These are phyloP conservation scores for Thymus mandschuricus DNA, from an alignment of 257 asterid genomes.

Conservation along the genomic window DNA sequence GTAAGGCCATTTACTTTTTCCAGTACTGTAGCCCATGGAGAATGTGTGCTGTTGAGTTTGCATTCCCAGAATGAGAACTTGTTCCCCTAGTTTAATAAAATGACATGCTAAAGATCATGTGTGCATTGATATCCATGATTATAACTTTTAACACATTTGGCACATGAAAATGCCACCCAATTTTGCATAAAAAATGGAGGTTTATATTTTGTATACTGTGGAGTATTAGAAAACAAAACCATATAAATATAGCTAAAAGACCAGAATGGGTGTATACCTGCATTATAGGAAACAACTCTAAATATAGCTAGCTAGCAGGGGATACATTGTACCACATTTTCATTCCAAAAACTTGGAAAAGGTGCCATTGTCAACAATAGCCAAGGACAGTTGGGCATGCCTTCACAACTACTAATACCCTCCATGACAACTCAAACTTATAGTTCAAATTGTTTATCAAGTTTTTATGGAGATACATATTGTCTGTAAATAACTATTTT, in stretches of 20 bases:
- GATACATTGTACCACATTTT: not conserved
- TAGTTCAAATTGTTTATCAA: not conserved
- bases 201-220: not conserved
- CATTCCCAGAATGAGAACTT: conserved; percentile 48
- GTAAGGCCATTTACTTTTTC: conserved; percentile 70
- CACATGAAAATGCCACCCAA: not conserved
- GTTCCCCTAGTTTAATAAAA: not conserved
- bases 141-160: not conserved
- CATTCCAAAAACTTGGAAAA: not conserved
- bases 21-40: conserved; percentile 99
- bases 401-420: no score
- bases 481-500: no score
- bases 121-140: not conserved
- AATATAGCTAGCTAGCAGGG: no score
- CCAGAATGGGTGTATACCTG: conserved; percentile 17
- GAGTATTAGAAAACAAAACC: not conserved
- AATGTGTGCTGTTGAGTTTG: not conserved
- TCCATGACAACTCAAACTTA: not conserved
- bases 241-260: conserved; percentile 70
- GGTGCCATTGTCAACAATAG: not conserved
- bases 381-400: not conserved
- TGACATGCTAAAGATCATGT: not conserved
- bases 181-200: not conserved
- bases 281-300: not conserved
- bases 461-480: no score